Evolutionary conservation across 2,329 filamentous ascomycete genomes (phyloP), one percentile per base, ranked within the genome.

Genomic region (Colletotrichum trifolii): DNA sequence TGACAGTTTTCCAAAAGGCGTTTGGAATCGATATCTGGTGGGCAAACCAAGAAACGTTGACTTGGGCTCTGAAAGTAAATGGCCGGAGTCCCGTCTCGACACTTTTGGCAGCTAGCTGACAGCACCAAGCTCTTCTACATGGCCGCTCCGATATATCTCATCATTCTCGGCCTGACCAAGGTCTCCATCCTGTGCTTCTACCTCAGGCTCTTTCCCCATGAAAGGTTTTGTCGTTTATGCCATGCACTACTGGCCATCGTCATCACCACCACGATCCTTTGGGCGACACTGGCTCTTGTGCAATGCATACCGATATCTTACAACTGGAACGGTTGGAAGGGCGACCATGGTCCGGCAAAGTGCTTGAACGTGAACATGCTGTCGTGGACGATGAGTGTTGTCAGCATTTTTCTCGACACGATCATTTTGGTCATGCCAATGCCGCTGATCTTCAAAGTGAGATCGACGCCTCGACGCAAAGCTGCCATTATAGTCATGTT

Each of bases 321-420:
- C n/a, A 63, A 58, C 46, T 63, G 60, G 60, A 46, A 63, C 4
- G 60, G 60, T 4, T 63, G 60, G 60, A 63, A 52, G 25, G 60
- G 60, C 2, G 60, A 63, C 11, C 57, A 58, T 35, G 54, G 47
- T 11, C 54, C 46, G 6, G 54, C 46, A 1, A 38, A 47, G 12
- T 63, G 60, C 34, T 0, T 63, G 1, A 52, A 63, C 34, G n/a
- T 63, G 8, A 63, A 58, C n/a, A 6, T 58, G 35, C 39, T 63
- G 2, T 63, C 54, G 8, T 58, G 60, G 60, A 25, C 34, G 13
- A 40, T 25, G 3, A 63, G 54, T n/a, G 60, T 47, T 4, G n/a
- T 84, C 49, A 81, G 83, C 62, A 82, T 83, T 12, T 73, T 73
- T 4, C 75, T 82, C 33, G 83, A 85, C 66, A 59, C 79, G 33